These are phyloP conservation scores for Cinnamomum chago DNA, from an alignment of 164 flowering plant species.

Conservation along the genomic window DNA sequence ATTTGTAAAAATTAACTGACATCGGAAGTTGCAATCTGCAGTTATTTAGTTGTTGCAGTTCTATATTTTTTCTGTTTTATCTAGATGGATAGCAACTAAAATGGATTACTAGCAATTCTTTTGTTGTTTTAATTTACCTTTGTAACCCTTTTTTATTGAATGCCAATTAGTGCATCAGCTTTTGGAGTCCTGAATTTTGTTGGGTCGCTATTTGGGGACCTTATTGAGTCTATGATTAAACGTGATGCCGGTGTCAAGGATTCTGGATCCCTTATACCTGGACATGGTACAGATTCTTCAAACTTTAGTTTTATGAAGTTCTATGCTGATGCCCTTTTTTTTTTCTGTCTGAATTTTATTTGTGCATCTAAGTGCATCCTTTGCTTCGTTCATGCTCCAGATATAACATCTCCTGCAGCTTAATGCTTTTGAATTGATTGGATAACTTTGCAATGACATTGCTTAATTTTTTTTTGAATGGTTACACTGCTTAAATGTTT, in stretches of 20 bases:
- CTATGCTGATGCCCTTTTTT: not conserved
- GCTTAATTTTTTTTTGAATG: too few species aligned
- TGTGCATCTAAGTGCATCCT: not conserved
- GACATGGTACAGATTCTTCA: slow-evolving; percentile 65
- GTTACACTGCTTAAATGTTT: not conserved
- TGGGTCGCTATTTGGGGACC: slow-evolving; percentile 96
- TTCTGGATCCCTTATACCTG: slow-evolving; percentile 93
- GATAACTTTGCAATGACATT: not conserved
- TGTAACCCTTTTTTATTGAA: not conserved
- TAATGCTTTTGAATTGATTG: not conserved
- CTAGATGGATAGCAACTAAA: not conserved
- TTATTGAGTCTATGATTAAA: slow-evolving; percentile 92
- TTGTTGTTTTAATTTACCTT: not conserved
- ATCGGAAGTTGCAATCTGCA: not conserved
- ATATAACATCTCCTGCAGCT: not conserved
- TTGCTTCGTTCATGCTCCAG: not conserved
- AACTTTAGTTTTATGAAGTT: not conserved
- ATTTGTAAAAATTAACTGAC: not conserved
- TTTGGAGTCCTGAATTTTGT: slow-evolving; percentile 79
- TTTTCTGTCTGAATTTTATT: too few species aligned
- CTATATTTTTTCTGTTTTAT: too few species aligned
- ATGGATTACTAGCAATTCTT: not conserved
- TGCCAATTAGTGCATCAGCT: slow-evolving; percentile 55
- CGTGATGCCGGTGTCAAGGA: slow-evolving; percentile 99
- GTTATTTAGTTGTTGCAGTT: too few species aligned